Conservation (phyloP, 768 basidiomycete genomes). For the Pulveroboletus ravenelii region DNA sequence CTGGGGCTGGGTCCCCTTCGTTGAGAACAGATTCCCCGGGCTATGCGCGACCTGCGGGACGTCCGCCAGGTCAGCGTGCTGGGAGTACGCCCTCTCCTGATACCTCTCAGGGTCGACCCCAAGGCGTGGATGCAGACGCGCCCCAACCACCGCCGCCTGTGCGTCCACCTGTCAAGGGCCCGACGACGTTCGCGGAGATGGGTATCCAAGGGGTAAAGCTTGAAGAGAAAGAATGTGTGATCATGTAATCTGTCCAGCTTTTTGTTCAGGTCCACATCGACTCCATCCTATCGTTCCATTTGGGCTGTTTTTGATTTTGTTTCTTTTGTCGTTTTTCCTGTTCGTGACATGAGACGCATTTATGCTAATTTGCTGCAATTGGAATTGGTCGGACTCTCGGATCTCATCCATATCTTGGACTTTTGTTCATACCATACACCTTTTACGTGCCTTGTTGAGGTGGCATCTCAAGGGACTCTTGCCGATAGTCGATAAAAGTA, state of each 20-base stretch:
- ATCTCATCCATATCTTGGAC: background rate
- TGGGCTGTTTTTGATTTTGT: background rate
- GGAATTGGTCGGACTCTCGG: background rate
- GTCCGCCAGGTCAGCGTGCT: slow-evolving; percentile 30
- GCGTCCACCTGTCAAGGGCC: slow-evolving; percentile 32
- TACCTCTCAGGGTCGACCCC: slow-evolving; percentile 4
- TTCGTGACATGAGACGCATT: background rate
- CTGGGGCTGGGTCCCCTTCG: slow-evolving; percentile 8
- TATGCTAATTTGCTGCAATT: background rate
- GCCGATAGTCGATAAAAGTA: background rate
- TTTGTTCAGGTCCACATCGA: background rate
- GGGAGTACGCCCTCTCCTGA: slow-evolving; percentile 18
- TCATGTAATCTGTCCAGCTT: slow-evolving; percentile 58
- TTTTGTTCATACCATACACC: background rate
- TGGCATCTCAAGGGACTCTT: background rate
- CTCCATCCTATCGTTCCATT: background rate
- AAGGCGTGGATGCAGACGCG: background rate
- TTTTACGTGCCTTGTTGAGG: background rate
- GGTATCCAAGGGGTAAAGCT: slow-evolving; percentile 76
- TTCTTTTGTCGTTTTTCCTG: background rate
- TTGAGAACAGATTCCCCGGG: slow-evolving; percentile 19
- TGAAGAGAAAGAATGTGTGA: slow-evolving; percentile 78
- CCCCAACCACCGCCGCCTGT: slow-evolving; percentile 9
- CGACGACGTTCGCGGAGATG: slow-evolving; percentile 91
- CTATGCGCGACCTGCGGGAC: slow-evolving; percentile 27